A percentile compares a stretch with the other conserved stretches of the same genome.
phyloP scores from a whole-genome alignment of 176 grass and related monocot genomes.

The Musa itinerans region DNA sequence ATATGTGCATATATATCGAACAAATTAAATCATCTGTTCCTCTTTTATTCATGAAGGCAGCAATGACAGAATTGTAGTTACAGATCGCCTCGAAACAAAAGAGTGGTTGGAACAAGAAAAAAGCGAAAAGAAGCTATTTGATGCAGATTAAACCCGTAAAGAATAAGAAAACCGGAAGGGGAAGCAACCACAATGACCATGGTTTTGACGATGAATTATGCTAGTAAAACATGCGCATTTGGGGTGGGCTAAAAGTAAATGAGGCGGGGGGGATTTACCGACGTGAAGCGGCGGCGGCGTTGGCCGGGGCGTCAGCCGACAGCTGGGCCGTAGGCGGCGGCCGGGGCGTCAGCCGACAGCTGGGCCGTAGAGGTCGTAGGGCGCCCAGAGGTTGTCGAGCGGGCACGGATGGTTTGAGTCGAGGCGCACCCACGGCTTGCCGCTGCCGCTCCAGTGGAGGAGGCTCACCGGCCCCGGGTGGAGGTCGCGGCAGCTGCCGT shows the following conservation, averaged over 20 bases:
- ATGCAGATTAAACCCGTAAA: too few species aligned
- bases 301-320: too few species aligned
- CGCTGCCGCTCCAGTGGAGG: constrained; percentile 89
- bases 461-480: constrained; percentile 85
- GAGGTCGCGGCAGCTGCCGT: constrained; percentile 80
- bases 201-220: background rate
- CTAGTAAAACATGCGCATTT: too few species aligned
- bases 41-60: too few species aligned
- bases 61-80: too few species aligned
- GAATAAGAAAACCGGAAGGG: background rate
- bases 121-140: background rate
- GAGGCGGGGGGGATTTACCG: too few species aligned
- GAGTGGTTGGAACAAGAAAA: too few species aligned
- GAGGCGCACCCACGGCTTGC: constrained; percentile 79
- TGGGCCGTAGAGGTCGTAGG: constrained; percentile 71
- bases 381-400: constrained; percentile 80
- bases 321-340: constrained; percentile 29
- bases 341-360: background rate
- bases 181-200: background rate
- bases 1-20: too few species aligned
- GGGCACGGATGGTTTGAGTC: constrained; percentile 66
- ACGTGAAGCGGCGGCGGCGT: too few species aligned
- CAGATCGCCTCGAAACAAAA: too few species aligned
- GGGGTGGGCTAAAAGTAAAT: too few species aligned
- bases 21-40: too few species aligned